A percentile compares a stretch with the other conserved stretches of the same genome.
phyloP scores from a whole-genome alignment of 495 filamentous ascomycete species.

The Penicillium crystallinum region DNA sequence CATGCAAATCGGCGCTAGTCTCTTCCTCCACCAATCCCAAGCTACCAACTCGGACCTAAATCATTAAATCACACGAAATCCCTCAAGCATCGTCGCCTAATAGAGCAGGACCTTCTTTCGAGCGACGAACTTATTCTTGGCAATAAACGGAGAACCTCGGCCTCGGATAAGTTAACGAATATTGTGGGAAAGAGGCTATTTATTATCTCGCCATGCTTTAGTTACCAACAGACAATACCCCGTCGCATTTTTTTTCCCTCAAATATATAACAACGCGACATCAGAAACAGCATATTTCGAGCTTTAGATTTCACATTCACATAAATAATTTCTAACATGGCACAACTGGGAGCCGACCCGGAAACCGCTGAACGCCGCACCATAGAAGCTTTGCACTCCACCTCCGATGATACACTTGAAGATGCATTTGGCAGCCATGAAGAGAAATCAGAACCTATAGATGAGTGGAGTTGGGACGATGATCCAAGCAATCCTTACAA shows the following conservation, averaged over 20 bases:
- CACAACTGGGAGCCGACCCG: background rate
- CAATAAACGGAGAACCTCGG: background rate
- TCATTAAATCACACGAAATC: background rate
- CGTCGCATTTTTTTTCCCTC: background rate
- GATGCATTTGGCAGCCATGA: background rate
- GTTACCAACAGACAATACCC: background rate
- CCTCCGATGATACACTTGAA: background rate
- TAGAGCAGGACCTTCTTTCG: background rate
- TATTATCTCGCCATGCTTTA: background rate
- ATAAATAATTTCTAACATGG: background rate
- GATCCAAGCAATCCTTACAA: constrained; percentile 25
- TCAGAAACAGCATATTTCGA: no score
- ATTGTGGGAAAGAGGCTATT: background rate
- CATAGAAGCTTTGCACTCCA: background rate
- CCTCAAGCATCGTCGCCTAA: background rate
- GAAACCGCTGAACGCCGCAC: background rate
- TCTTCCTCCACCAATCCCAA: background rate
- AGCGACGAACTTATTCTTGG: background rate
- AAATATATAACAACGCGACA: background rate
- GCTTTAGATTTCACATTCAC: background rate
- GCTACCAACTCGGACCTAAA: background rate
- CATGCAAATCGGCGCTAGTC: background rate
- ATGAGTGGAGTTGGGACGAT: constrained; percentile 13
- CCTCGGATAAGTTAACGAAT: background rate
- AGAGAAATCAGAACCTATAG: background rate